These are phyloP conservation scores for Debaryomyces hansenii DNA, from an alignment of 805 yeast genomes.

Conservation along the genomic window DNA sequence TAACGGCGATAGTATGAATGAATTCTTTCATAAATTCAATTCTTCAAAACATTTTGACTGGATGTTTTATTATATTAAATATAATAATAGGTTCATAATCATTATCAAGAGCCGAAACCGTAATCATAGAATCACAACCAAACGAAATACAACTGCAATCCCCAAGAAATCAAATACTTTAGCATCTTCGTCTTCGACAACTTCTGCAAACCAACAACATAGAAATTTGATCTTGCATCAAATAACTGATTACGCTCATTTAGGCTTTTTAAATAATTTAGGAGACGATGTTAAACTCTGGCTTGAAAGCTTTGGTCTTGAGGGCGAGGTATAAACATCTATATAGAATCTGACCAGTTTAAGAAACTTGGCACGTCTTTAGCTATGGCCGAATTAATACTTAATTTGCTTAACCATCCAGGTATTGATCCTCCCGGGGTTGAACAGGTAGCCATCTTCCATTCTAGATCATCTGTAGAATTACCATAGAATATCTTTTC, in stretches of 20 bases:
- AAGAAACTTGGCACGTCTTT: conserved; percentile 42
- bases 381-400: conserved; percentile 33
- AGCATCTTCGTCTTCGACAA: conserved; percentile 2
- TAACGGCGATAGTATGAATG: conserved; percentile 19
- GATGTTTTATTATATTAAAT: conserved; percentile 40
- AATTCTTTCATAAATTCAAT: conserved; percentile 42
- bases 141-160: conserved; percentile 10
- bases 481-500: conserved; percentile 28
- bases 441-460: conserved; percentile 43
- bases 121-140: conserved; percentile 10
- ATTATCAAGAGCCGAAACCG: conserved; percentile 35
- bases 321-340: conserved; percentile 15
- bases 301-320: conserved; percentile 30
- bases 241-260: conserved; percentile 26
- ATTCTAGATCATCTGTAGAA: conserved; percentile 18
- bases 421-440: conserved; percentile 42
- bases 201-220: neutral
- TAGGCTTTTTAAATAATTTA: conserved; percentile 40
- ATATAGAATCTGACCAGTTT: conserved; percentile 21
- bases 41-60: conserved; percentile 38
- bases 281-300: conserved; percentile 44
- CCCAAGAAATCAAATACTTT: conserved; percentile 4
- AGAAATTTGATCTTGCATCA: conserved; percentile 5
- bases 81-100: conserved; percentile 29
- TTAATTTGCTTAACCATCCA: conserved; percentile 29